phyloP scores from a whole-genome alignment of 495 filamentous ascomycete species.

The Gamarada debralockiae region DNA sequence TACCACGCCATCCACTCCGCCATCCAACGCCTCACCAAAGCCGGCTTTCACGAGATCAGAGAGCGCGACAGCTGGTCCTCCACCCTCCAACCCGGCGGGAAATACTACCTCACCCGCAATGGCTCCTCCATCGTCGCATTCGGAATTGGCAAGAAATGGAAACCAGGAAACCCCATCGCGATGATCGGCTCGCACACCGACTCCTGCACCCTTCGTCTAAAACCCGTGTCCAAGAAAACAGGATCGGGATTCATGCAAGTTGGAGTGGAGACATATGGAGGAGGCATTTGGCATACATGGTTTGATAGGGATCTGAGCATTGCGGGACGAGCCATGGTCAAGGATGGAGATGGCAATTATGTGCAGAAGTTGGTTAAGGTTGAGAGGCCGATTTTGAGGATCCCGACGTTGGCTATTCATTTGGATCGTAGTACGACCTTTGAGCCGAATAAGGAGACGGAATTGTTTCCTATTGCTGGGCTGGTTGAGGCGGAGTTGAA shows the following conservation, averaged over 20 bases:
- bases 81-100: conserved; percentile 77
- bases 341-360: conserved; percentile 66
- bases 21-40: conserved; percentile 67
- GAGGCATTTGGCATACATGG: conserved; percentile 81
- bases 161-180: conserved; percentile 87
- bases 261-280: conserved; percentile 94
- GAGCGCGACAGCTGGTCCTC: conserved; percentile 88
- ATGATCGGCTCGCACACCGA: conserved; percentile 98
- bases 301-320: conserved; percentile 94
- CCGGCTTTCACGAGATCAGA: conserved; percentile 84
- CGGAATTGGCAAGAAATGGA: conserved; percentile 88
- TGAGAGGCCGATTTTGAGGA: conserved; percentile 83
- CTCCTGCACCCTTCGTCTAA: conserved; percentile 84
- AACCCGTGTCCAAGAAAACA: conserved; percentile 86
- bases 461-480: conserved; percentile 90
- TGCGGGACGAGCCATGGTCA: conserved; percentile 84
- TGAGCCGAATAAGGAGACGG: conserved; percentile 92
- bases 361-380: conserved; percentile 86
- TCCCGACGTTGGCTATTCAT: conserved; percentile 92
- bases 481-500: conserved; percentile 85
- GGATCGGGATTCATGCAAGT: conserved; percentile 89
- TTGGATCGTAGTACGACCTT: conserved; percentile 82
- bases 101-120: conserved; percentile 95
- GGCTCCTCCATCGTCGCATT: conserved; percentile 92
- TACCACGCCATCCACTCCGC: conserved; percentile 89